Evolutionary conservation across 2,329 filamentous ascomycete genomes (phyloP), one percentile per base, ranked within the genome.

Genomic region (Curvularia lunata): DNA sequence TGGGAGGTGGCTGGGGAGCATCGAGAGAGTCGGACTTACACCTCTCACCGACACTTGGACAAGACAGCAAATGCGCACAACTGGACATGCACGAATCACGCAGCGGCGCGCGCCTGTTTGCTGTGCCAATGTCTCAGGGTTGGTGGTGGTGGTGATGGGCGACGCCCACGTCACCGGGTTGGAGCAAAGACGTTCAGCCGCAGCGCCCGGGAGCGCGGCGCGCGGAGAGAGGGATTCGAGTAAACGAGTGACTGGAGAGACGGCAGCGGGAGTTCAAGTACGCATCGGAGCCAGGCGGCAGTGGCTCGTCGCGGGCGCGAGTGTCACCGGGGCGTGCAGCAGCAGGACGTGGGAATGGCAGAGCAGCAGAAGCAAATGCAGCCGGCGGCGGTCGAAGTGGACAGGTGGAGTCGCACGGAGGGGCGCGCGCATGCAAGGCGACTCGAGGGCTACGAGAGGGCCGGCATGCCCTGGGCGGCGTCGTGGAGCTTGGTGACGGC

Each of bases 1-100:
- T 67, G 64, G 66, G 52, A 57, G 62, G 60, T 58, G 65, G 65
- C 64, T 68, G 66, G 65, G 57, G 32, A 34, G 27, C 49, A 51
- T 56, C 28, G 58, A 41, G 28, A 28, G 25, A 58, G 32, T 48
- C 50, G 34, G 59, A 30, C 61, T 55, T 54, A 59, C 57, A 52
- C 32, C 47, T 54, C 57, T 56, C 62, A 64, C 60, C 62, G 61
- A 65, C 62, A 63, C 55, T 63, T 55, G 48, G 52, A 55, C 21
- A 21, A 43, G 47, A 46, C 43, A 32, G 25, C 60, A 43, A 58
- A 43, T 32, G 27, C 52, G 54, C 46, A 48, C 58, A 45, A 27
- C n/a, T 62, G 49, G 56, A 56, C 53, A 54, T 37, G 56, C 48
- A 59, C 62, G 56, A 62, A 59, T 63, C 59, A 62, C 59, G 51